Evolutionary conservation across 148 eudicot species (phyloP), one percentile per base, ranked within the genome.

Genomic region (Rhododendron williamsianum): DNA sequence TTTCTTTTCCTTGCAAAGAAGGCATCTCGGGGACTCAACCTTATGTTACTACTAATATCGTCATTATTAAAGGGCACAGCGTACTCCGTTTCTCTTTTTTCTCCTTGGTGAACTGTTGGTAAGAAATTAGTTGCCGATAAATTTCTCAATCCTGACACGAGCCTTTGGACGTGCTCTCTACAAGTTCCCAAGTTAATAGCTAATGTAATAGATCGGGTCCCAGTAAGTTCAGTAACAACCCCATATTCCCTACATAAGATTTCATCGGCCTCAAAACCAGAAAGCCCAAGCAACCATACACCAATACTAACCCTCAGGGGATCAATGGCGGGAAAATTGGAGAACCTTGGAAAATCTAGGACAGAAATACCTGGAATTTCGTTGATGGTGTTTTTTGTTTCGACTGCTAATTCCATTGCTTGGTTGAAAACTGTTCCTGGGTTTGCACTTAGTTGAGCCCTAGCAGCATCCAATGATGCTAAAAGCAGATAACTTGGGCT

Each of bases 401-500:
- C 90, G 3, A 25, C 52, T 27, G 96, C 93, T 83, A 94, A 82
- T 52, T 86, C 87, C 76, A 94, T 81, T 74, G 91, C 90, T 46
- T 87, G 51, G 21, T 91, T 72, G 83, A 95, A 92, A 56, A 92
- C 41, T 6, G 45, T 78, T 84, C 81, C 86, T 23, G 89, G 87
- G 84, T 80, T 90, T 35, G 88, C 86, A 71, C 88, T 87, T 41
- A 95, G 73, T 78, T 95, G 93, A 52, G 91, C 90, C 85, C 91
- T 90, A 16, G 95, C 92, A 73, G 98, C 96, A 90, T 94, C 98
- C 36, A 94, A 80, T 21, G 98, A 94, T 35, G 98, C 93, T 81
- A 94, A 83, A 63, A 94, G 91, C 58, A 94, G 88, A 85, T 89
- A 92, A 88, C 94, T 94, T 21, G 98, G 96, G 86, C 98, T 94